These are phyloP conservation scores for Suillus discolor DNA, from an alignment of 768 basidiomycete species.

Conservation along the genomic window DNA sequence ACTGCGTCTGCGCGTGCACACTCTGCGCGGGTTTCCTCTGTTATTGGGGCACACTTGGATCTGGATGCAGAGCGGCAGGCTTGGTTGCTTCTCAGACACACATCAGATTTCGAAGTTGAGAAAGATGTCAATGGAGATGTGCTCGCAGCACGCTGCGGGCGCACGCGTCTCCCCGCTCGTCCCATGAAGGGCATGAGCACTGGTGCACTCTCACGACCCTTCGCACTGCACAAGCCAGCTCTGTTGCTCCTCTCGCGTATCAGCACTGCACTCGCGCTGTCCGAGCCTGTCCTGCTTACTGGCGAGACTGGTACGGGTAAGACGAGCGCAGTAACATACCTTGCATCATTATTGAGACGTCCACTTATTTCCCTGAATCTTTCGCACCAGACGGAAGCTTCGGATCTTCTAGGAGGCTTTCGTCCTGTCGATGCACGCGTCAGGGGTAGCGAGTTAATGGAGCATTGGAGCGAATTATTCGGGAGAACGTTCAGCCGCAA, in stretches of 20 bases:
- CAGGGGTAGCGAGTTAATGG: constrained; percentile 70
- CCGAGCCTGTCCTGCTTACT: constrained; percentile 87
- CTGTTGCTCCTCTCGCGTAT: constrained; percentile 79
- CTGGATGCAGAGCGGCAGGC: constrained; percentile 68
- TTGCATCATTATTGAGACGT: constrained; percentile 75
- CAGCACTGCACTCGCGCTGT: constrained; percentile 65
- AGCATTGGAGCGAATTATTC: constrained; percentile 79
- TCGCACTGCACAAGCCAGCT: constrained; percentile 88
- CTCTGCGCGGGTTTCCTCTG: constrained; percentile 47
- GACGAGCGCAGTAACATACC: constrained; percentile 87
- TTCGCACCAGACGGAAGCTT: constrained; percentile 94
- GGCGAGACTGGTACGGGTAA: constrained; percentile 99
- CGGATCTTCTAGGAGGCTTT: constrained; percentile 92
- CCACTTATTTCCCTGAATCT: constrained; percentile 89
- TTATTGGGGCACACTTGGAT: constrained; percentile 63
- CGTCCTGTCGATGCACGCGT: constrained; percentile 92
- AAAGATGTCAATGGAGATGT: constrained; percentile 66
- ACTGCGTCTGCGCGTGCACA: constrained; percentile 55
- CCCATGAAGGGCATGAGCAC: constrained; percentile 38
- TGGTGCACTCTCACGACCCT: constrained; percentile 54
- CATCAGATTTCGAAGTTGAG: constrained; percentile 69
- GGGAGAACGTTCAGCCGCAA: constrained; percentile 84
- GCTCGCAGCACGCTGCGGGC: constrained; percentile 61
- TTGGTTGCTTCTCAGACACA: constrained; percentile 69
- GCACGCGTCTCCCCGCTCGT: constrained; percentile 57